phyloP scores from a whole-genome alignment of 495 filamentous ascomycete genomes.

The Podospora pseudoanserina region DNA sequence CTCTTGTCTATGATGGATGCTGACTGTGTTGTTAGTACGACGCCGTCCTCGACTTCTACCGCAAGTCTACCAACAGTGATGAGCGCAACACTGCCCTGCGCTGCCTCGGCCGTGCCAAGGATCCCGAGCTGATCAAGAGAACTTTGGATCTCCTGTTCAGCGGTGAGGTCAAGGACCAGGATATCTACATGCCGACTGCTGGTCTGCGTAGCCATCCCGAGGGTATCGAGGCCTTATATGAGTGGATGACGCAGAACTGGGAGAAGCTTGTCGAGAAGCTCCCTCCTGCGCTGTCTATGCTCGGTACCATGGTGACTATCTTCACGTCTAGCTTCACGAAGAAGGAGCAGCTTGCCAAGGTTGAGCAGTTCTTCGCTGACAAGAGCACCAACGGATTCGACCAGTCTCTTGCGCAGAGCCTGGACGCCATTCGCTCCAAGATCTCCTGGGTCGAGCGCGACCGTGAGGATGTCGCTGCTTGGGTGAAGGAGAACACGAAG shows the following conservation, averaged over 20 bases:
- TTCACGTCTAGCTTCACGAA: slow-evolving; percentile 79
- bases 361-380: slow-evolving; percentile 74
- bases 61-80: slow-evolving; percentile 79
- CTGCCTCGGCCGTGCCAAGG: slow-evolving; percentile 72
- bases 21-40: slow-evolving; percentile 57
- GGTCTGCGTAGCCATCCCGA: slow-evolving; percentile 73
- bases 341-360: slow-evolving; percentile 66
- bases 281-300: slow-evolving; percentile 77
- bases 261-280: slow-evolving; percentile 70
- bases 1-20: slow-evolving; percentile 7
- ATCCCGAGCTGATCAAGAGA: slow-evolving; percentile 73
- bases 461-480: slow-evolving; percentile 51
- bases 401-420: slow-evolving; percentile 57
- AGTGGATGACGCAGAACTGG: slow-evolving; percentile 86
- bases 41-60: slow-evolving; percentile 74
- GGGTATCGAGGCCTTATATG: slow-evolving; percentile 78
- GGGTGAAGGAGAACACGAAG: slow-evolving; percentile 44
- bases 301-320: slow-evolving; percentile 79
- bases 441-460: slow-evolving; percentile 57
- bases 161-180: slow-evolving; percentile 89
- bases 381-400: slow-evolving; percentile 76
- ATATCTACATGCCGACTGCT: slow-evolving; percentile 83
- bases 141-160: slow-evolving; percentile 72
- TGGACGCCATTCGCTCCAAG: slow-evolving; percentile 60
- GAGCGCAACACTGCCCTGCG: slow-evolving; percentile 96